These are phyloP conservation scores for Rhodotorula sp. DNA, from an alignment of 1,284 basidiomycete species.

Conservation along the genomic window DNA sequence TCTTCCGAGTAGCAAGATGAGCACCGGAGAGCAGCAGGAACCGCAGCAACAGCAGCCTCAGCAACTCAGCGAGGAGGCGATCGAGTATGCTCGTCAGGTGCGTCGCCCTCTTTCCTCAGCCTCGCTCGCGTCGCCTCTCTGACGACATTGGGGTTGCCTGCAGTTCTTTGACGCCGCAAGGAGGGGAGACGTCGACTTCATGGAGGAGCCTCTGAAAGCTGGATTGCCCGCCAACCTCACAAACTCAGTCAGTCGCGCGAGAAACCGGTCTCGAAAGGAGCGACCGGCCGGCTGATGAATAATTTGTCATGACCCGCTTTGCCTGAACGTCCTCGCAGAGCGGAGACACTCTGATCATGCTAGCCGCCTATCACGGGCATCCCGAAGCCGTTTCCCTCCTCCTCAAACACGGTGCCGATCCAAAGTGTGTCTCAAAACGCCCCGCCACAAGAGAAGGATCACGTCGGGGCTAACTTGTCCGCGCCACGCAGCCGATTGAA, in stretches of 20 bases:
- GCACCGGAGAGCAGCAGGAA: not conserved
- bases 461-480: too few species aligned
- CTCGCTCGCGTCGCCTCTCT: not conserved
- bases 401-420: constrained; percentile 61
- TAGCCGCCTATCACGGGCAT: constrained; percentile 76
- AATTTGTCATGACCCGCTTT: not conserved
- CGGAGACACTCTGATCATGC: constrained; percentile 74
- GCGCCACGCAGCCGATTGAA: constrained; percentile 56
- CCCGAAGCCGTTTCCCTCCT: constrained; percentile 58
- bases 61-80: constrained; percentile 17
- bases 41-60: not conserved
- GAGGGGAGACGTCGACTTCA: constrained; percentile 56
- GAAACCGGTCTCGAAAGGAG: too few species aligned
- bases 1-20: not conserved
- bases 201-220: constrained; percentile 62
- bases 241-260: constrained; percentile 53
- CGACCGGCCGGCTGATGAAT: too few species aligned
- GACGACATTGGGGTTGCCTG: not conserved
- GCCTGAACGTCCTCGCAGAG: constrained; percentile 39
- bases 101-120: not conserved
- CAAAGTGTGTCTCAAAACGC: constrained; percentile 52
- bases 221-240: constrained; percentile 76
- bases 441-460: too few species aligned
- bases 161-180: constrained; percentile 32
- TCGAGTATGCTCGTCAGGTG: constrained; percentile 30